Conservation (phyloP, 2,329 filamentous ascomycete species). For the Periglandula ipomoeae region DNA sequence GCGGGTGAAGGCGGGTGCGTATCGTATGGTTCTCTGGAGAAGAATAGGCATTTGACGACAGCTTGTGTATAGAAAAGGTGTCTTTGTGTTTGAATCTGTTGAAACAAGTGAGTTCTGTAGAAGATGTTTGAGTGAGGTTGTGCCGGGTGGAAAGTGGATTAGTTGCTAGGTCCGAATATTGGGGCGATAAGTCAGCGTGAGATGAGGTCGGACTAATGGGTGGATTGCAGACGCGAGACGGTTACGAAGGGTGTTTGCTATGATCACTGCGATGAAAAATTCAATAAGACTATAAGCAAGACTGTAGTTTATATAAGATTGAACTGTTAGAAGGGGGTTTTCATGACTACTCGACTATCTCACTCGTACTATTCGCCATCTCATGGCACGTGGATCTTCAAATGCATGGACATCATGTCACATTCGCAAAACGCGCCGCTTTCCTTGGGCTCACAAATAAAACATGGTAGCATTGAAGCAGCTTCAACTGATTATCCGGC, state of each 20-base stretch:
- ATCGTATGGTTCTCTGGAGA: not conserved
- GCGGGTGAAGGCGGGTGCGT: not conserved
- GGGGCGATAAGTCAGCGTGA: not conserved
- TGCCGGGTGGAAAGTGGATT: constrained; percentile 8
- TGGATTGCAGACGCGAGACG: not conserved
- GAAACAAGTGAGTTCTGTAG: not conserved
- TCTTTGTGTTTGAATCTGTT: not conserved
- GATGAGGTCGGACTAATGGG: not conserved
- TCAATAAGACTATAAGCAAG: no score
- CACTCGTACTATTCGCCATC: no score
- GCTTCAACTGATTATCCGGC: not conserved
- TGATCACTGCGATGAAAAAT: not conserved
- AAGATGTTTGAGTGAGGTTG: not conserved
- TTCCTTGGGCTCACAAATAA: no score
- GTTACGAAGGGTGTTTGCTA: not conserved
- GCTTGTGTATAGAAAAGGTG: no score
- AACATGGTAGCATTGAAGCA: not conserved
- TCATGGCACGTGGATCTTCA: no score
- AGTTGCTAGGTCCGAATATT: not conserved
- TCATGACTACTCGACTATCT: no score
- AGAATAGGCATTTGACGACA: not conserved
- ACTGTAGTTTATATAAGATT: no score
- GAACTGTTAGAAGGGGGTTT: no score
- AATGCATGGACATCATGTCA: no score
- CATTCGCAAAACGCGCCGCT: no score